Percentiles rank a stretch among this genome's conserved stretches.
phyloP scores from a whole-genome alignment of 148 eudicot species.

The Camellia lanceoleosa region DNA sequence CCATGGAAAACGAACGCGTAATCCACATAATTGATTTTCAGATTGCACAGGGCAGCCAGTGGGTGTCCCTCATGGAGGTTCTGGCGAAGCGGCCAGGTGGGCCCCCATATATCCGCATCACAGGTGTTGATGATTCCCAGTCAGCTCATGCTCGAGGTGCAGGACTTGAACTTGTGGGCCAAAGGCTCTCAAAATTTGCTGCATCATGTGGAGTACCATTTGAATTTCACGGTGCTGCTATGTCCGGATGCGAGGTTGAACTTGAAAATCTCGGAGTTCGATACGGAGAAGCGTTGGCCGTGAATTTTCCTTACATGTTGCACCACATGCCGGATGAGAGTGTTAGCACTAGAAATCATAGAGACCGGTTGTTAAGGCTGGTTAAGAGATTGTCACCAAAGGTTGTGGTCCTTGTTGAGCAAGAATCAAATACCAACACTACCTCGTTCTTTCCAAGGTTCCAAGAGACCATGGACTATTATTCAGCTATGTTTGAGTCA shows the following conservation, averaged over 20 bases:
- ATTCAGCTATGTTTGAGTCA: conserved; percentile 86
- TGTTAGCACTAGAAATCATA: conserved; percentile 69
- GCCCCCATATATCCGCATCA: conserved; percentile 67
- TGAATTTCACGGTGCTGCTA: conserved; percentile 72
- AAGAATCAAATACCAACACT: conserved; percentile 90
- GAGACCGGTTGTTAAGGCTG: conserved; percentile 73
- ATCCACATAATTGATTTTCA: conserved; percentile 91
- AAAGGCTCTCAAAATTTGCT: conserved; percentile 48
- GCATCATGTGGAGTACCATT: conserved; percentile 49
- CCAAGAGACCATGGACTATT: conserved; percentile 69
- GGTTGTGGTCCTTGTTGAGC: conserved; percentile 73
- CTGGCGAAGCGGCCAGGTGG: conserved; percentile 64
- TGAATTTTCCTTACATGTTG: conserved; percentile 75
- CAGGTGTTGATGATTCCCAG: conserved; percentile 82
- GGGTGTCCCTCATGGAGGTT: conserved; percentile 54
- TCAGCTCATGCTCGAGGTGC: conserved; percentile 81
- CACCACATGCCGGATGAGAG: conserved; percentile 99
- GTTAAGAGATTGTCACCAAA: conserved; percentile 75
- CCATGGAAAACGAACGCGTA: conserved; percentile 49
- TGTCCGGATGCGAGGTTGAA: conserved; percentile 64
- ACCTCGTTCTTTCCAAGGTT: conserved; percentile 61
- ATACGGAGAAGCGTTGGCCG: conserved; percentile 72
- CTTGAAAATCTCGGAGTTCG: conserved; percentile 44
- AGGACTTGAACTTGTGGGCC: conserved; percentile 60
- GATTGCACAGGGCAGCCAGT: conserved; percentile 84